A percentile compares a stretch with the other conserved stretches of the same genome.
Conservation (phyloP, 2,329 filamentous ascomycete genomes). For the Microdochium bolleyi region DNA sequence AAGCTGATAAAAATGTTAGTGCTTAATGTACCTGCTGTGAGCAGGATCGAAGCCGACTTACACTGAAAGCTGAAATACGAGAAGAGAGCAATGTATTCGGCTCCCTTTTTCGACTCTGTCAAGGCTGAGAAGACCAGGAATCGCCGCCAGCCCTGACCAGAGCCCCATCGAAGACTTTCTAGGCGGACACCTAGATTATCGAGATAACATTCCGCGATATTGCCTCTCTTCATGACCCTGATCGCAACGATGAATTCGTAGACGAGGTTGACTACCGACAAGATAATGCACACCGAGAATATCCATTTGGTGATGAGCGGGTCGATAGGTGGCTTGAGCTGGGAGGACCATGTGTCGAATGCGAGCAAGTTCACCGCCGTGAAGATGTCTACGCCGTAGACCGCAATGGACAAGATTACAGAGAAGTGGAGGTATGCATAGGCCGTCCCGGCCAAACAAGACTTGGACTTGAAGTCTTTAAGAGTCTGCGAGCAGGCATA, state of each 20-base stretch:
- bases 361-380: slow-evolving; percentile 85
- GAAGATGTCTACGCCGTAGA: slow-evolving; percentile 87
- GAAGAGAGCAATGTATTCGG: slow-evolving; percentile 84
- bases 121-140: slow-evolving; percentile 90
- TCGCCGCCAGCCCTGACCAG: slow-evolving; percentile 72
- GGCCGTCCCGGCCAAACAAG: slow-evolving; percentile 68
- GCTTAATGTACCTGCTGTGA: background rate
- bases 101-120: slow-evolving; percentile 85
- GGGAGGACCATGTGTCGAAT: slow-evolving; percentile 82
- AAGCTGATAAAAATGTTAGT: slow-evolving; percentile 43
- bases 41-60: slow-evolving; percentile 24
- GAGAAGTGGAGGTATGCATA: slow-evolving; percentile 82
- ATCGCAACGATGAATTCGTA: slow-evolving; percentile 76
- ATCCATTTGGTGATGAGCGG: slow-evolving; percentile 86
- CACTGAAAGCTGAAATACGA: slow-evolving; percentile 73
- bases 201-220: slow-evolving; percentile 85
- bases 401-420: slow-evolving; percentile 68
- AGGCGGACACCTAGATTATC: slow-evolving; percentile 79
- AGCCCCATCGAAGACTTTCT: slow-evolving; percentile 70
- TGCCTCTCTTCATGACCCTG: slow-evolving; percentile 74
- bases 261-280: slow-evolving; percentile 74
- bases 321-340: slow-evolving; percentile 70
- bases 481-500: slow-evolving; percentile 28
- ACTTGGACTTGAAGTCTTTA: slow-evolving; percentile 75
- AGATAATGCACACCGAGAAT: slow-evolving; percentile 84